Conservation (phyloP, 495 filamentous ascomycete species). For the Penicillium subrubescens region DNA sequence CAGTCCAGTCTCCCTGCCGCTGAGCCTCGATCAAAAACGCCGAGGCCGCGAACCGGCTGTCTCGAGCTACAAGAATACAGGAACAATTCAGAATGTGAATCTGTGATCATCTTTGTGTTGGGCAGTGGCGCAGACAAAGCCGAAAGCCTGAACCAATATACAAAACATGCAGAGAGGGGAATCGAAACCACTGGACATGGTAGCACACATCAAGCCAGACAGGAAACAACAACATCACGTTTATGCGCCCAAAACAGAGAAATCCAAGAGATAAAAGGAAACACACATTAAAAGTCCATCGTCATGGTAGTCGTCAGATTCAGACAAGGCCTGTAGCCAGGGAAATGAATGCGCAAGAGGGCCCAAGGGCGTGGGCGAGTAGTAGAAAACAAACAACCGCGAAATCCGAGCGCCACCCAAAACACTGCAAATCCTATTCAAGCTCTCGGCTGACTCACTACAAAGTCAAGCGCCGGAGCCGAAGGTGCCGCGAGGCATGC, state of each 20-base stretch:
- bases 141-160: slow-evolving; percentile 25
- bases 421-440: slow-evolving; percentile 18
- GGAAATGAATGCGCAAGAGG: slow-evolving; percentile 6
- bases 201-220: slow-evolving; percentile 18
- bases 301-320: slow-evolving; percentile 24
- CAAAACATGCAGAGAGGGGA: slow-evolving; percentile 34
- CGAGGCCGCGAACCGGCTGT: background rate
- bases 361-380: background rate
- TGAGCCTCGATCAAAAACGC: background rate
- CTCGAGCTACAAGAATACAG: background rate
- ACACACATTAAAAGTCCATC: slow-evolving; percentile 23
- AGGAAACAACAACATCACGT: slow-evolving; percentile 15
- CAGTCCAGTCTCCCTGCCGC: background rate
- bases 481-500: slow-evolving; percentile 42
- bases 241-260: slow-evolving; percentile 21
- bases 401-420: slow-evolving; percentile 15
- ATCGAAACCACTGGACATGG: slow-evolving; percentile 29
- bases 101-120: slow-evolving; percentile 17
- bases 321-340: slow-evolving; percentile 5
- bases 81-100: slow-evolving; percentile 7
- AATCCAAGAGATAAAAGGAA: slow-evolving; percentile 1
- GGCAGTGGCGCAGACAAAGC: slow-evolving; percentile 16
- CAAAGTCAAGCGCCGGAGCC: background rate
- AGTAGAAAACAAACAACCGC: slow-evolving; percentile 6
- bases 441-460: background rate